These are phyloP conservation scores for Fulvia fulva DNA, from an alignment of 2,329 filamentous ascomycete genomes.

Conservation along the genomic window DNA sequence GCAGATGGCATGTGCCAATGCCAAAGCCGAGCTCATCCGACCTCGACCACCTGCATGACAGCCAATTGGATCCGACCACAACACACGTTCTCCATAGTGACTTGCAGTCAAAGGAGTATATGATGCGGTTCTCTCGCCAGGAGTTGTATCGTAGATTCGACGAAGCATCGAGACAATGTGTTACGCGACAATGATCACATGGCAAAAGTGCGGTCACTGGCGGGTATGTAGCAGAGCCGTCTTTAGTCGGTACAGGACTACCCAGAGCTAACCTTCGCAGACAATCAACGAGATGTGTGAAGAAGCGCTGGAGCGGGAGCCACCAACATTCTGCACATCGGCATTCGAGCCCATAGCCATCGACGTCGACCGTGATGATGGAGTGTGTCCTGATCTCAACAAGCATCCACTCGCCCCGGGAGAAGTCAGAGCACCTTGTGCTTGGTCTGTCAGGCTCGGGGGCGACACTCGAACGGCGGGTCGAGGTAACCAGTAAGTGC, in stretches of 20 bases:
- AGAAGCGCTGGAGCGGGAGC: neutral
- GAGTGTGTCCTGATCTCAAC: neutral
- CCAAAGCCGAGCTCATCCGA: too few species aligned
- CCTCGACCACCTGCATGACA: too few species aligned
- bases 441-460: neutral
- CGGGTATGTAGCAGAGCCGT: neutral
- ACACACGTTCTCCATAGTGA: too few species aligned
- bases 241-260: neutral
- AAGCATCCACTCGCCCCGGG: neutral
- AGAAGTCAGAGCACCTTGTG: neutral
- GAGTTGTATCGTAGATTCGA: neutral
- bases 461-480: neutral
- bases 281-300: neutral
- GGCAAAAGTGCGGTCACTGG: conserved; percentile 2
- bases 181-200: neutral
- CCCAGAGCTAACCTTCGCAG: neutral
- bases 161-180: neutral
- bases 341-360: neutral
- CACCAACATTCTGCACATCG: neutral
- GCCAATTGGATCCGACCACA: too few species aligned
- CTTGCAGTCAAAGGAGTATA: too few species aligned
- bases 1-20: neutral
- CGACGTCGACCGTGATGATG: neutral
- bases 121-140: too few species aligned
- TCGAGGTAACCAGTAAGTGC: neutral